Conservation (phyloP, 2,329 filamentous ascomycete genomes). For the Endothia cerciana region DNA sequence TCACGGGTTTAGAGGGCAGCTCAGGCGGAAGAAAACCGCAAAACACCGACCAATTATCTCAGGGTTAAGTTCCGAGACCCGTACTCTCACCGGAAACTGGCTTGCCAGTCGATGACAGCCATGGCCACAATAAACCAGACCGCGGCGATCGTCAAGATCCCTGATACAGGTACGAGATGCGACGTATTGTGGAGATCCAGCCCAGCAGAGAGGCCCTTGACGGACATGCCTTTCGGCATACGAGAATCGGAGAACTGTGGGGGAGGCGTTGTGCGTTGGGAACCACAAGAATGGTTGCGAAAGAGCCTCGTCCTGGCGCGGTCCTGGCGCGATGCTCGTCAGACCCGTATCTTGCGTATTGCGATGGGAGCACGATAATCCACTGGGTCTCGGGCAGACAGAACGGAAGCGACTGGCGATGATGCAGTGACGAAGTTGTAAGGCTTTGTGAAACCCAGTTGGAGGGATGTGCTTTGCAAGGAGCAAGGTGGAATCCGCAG, state of each 20-base stretch:
- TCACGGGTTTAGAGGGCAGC: constrained; percentile 64
- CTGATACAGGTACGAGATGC: constrained; percentile 65
- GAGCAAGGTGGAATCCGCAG: background rate
- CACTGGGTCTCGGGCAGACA: constrained; percentile 37
- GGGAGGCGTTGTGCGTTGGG: constrained; percentile 73
- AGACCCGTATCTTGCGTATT: constrained; percentile 37
- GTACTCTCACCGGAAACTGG: constrained; percentile 59
- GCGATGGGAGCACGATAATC: constrained; percentile 36
- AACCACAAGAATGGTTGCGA: constrained; percentile 40
- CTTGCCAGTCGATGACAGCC: constrained; percentile 45
- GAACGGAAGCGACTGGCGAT: constrained; percentile 31
- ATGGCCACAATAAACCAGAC: constrained; percentile 45
- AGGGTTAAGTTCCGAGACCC: constrained; percentile 96
- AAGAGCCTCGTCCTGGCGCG: constrained; percentile 47
- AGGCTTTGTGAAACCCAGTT: constrained; percentile 34
- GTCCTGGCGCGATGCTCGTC: constrained; percentile 23
- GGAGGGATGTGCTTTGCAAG: constrained; percentile 18
- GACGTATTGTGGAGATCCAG: constrained; percentile 53
- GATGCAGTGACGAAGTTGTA: constrained; percentile 30
- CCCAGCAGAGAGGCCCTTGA: constrained; percentile 45
- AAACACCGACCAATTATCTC: constrained; percentile 76
- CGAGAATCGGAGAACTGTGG: constrained; percentile 76
- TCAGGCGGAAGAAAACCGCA: constrained; percentile 71
- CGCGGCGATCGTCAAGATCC: constrained; percentile 55
- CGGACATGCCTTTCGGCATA: constrained; percentile 72